Percentiles rank a stretch among this genome's conserved stretches.
phyloP scores from a whole-genome alignment of 257 asterid species.

The Misopates orontium region DNA sequence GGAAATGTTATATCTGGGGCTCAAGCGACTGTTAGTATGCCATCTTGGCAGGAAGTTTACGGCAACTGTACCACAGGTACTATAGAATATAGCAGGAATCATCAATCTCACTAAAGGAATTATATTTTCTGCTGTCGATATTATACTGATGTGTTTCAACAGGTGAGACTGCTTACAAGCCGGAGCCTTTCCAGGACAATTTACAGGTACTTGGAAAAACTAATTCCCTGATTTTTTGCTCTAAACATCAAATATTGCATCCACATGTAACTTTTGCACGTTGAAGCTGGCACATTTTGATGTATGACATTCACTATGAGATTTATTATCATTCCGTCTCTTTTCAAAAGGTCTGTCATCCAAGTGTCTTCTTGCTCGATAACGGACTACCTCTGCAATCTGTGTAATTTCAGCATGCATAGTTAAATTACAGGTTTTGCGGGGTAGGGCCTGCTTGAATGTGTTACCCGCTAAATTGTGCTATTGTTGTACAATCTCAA shows the following conservation, averaged over 20 bases:
- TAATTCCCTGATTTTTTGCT: background rate
- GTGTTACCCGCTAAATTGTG: background rate
- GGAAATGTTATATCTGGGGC: conserved; percentile 40
- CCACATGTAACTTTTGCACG: background rate
- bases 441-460: background rate
- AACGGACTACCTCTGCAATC: background rate
- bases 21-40: conserved; percentile 44
- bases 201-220: conserved; percentile 49
- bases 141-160: conserved; percentile 34
- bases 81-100: conserved; percentile 13
- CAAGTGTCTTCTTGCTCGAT: background rate
- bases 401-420: background rate
- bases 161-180: conserved; percentile 61
- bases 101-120: conserved; percentile 15
- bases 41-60: conserved; percentile 58
- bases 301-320: background rate
- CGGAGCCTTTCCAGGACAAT: conserved; percentile 47
- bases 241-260: background rate
- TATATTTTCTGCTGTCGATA: conserved; percentile 5
- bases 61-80: conserved; percentile 55
- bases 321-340: background rate
- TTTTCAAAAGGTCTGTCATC: background rate
- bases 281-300: background rate
- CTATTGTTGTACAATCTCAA: background rate
- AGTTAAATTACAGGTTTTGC: background rate